Percentiles rank a stretch among this genome's conserved stretches.
Conservation (phyloP, 768 basidiomycete genomes). For the Kwoniella dejecticola region DNA sequence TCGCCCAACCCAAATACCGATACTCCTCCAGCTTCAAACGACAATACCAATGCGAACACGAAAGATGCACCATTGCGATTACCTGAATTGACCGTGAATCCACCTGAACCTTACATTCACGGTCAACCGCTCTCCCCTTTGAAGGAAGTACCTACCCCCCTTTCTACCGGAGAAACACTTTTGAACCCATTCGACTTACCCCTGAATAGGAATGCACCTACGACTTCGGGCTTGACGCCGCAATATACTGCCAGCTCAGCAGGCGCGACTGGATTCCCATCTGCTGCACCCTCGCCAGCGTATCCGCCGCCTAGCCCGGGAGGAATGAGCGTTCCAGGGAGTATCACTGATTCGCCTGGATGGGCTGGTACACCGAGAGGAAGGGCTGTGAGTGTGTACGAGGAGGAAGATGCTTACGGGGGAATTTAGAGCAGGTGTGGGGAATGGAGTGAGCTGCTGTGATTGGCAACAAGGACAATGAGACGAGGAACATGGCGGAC, state of each 20-base stretch:
- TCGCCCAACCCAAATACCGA: conserved; percentile 1
- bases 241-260: conserved; percentile 33
- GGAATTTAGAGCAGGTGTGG: conserved; percentile 35
- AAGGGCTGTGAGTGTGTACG: conserved; percentile 34
- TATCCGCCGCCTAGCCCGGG: conserved; percentile 49
- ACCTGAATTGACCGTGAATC: conserved; percentile 21
- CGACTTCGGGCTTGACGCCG: conserved; percentile 11
- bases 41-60: background rate
- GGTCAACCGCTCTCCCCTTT: conserved; percentile 46
- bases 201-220: background rate
- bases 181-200: conserved; percentile 42
- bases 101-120: conserved; percentile 43
- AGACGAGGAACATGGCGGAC: too few species aligned
- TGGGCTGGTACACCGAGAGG: conserved; percentile 26
- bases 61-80: conserved; percentile 21
- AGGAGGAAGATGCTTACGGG: conserved; percentile 48
- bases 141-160: conserved; percentile 42
- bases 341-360: conserved; percentile 40
- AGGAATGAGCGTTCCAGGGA: conserved; percentile 46
- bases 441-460: too few species aligned
- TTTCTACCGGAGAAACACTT: conserved; percentile 13
- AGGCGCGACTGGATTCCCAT: conserved; percentile 26
- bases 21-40: too few species aligned
- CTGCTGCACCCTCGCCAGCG: conserved; percentile 24
- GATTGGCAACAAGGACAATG: too few species aligned